Percentiles rank a stretch among this genome's conserved stretches.
phyloP scores from a whole-genome alignment of 2,329 filamentous ascomycete species.

The Hymenoscyphus fraxineus region DNA sequence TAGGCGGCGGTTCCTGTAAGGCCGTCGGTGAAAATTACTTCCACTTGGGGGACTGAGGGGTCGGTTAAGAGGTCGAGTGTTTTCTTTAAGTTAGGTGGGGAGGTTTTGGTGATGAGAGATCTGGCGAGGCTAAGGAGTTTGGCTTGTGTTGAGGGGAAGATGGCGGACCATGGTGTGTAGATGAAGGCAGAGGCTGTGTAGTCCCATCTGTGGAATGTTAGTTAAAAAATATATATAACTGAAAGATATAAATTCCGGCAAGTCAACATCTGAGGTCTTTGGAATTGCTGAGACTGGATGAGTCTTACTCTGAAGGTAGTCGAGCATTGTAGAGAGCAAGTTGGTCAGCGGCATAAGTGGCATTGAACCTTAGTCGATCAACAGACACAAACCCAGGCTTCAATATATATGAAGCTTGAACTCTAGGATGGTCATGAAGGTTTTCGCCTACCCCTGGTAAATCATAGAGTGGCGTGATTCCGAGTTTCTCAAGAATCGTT shows the following conservation, averaged over 20 bases:
- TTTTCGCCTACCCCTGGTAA: slow-evolving; percentile 50
- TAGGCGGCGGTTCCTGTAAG: slow-evolving; percentile 39
- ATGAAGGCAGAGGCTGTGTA: slow-evolving; percentile 36
- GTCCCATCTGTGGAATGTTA: slow-evolving; percentile 15
- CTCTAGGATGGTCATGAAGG: slow-evolving; percentile 42
- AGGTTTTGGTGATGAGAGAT: slow-evolving; percentile 31
- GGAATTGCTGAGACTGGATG: background rate
- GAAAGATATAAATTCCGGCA: background rate
- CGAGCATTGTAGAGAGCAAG: slow-evolving; percentile 30
- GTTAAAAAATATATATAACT: background rate
- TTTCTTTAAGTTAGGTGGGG: slow-evolving; percentile 39
- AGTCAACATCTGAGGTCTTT: background rate
- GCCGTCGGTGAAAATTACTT: slow-evolving; percentile 40
- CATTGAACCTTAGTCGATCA: slow-evolving; percentile 23
- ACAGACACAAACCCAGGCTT: slow-evolving; percentile 19
- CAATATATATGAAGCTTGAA: slow-evolving; percentile 24
- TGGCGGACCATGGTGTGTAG: slow-evolving; percentile 41
- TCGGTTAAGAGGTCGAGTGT: slow-evolving; percentile 38
- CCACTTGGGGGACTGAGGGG: slow-evolving; percentile 20
- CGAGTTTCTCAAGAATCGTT: slow-evolving; percentile 41
- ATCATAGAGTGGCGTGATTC: slow-evolving; percentile 43
- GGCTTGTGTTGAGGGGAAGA: slow-evolving; percentile 32
- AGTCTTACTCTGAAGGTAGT: slow-evolving; percentile 11
- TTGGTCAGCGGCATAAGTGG: slow-evolving; percentile 34
- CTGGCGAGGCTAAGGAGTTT: slow-evolving; percentile 35